These are phyloP conservation scores for Coemansia sp. DNA, from an alignment of 192 early-diverging fungal species.

Conservation along the genomic window DNA sequence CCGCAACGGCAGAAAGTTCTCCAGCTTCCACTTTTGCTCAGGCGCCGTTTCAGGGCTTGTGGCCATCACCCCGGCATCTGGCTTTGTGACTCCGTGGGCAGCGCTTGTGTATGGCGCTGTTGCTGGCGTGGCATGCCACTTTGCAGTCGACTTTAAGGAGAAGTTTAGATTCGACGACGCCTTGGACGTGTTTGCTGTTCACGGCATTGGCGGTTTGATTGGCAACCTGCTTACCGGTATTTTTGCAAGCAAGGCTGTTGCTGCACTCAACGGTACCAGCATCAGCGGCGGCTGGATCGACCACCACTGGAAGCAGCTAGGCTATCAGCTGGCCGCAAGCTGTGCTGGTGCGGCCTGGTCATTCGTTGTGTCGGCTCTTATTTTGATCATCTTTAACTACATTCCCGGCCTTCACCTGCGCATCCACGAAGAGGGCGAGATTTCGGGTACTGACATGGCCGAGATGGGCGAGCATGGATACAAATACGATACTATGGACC, in stretches of 20 bases:
- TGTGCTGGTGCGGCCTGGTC: conserved; percentile 70
- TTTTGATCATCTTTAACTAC: conserved; percentile 68
- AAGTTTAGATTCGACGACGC: conserved; percentile 87
- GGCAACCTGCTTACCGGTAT: conserved; percentile 84
- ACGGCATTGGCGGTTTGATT: conserved; percentile 80
- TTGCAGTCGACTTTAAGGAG: conserved; percentile 79
- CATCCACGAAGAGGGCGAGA: conserved; percentile 69
- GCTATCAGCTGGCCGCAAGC: conserved; percentile 74
- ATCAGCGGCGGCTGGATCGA: conserved; percentile 77
- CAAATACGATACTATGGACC: conserved; percentile 48
- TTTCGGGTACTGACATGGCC: conserved; percentile 74
- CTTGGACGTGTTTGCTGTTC: conserved; percentile 87
- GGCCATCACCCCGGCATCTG: conserved; percentile 88
- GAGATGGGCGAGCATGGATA: conserved; percentile 79
- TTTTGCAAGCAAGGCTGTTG: conserved; percentile 74
- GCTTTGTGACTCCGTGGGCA: conserved; percentile 82
- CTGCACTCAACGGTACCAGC: conserved; percentile 62
- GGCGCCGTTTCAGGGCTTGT: conserved; percentile 92
- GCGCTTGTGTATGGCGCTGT: conserved; percentile 77
- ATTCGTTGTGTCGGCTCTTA: conserved; percentile 71
- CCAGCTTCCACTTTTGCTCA: conserved; percentile 90
- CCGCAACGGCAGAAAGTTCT: conserved; percentile 75
- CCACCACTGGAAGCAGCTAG: conserved; percentile 78
- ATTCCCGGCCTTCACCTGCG: conserved; percentile 77
- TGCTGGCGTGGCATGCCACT: conserved; percentile 74